These are phyloP conservation scores for Diaporthe australafricana DNA, from an alignment of 2,329 filamentous ascomycete species.

Conservation along the genomic window DNA sequence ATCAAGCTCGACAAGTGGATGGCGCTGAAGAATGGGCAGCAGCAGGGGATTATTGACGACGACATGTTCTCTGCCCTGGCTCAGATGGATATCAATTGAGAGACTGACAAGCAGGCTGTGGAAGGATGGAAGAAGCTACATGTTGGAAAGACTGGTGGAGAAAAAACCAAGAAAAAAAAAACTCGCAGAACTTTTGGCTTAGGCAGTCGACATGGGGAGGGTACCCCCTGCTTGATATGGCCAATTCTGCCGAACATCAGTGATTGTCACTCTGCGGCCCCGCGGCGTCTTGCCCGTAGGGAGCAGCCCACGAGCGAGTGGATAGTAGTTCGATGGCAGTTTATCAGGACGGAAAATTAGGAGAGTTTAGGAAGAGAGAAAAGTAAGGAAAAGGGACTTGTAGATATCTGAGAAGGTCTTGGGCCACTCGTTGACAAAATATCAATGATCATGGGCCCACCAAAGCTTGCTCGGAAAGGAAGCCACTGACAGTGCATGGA, in stretches of 20 bases:
- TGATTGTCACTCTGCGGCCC: not conserved
- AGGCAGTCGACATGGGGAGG: fast-evolving
- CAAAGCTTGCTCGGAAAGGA: too few species aligned
- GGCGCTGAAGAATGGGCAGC: not conserved
- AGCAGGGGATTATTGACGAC: not conserved
- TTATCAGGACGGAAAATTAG: too few species aligned
- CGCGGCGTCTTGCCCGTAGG: not conserved
- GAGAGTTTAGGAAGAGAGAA: not conserved
- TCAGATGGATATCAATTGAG: too few species aligned
- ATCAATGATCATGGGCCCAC: too few species aligned
- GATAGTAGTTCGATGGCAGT: not conserved
- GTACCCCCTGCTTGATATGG: not conserved
- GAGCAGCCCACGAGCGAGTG: not conserved
- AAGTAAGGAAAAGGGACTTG: too few species aligned
- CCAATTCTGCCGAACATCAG: not conserved
- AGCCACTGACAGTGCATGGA: too few species aligned
- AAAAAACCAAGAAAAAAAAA: too few species aligned
- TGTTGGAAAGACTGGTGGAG: not conserved
- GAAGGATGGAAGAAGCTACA: too few species aligned
- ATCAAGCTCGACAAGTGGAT: not conserved
- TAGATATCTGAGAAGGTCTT: too few species aligned
- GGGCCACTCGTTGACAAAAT: too few species aligned
- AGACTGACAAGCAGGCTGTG: not conserved
- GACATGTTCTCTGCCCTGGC: slow-evolving; percentile 15
- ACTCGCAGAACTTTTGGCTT: not conserved